Base-by-base conservation (phyloP, 345 rosid genomes). In the Brassica carinata region DNA sequence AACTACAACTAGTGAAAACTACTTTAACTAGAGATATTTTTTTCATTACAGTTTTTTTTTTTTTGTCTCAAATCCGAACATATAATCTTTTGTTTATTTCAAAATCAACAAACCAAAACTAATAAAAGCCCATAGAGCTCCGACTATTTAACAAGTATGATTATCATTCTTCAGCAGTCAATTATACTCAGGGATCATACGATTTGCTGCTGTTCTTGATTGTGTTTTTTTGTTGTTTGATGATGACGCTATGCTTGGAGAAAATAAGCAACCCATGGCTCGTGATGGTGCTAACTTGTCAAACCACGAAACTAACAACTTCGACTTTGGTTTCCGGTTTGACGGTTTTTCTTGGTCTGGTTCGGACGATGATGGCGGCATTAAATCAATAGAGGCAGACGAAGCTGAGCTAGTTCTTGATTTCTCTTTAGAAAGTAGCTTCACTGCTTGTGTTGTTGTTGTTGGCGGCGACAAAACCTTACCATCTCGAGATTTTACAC, bases 261-360 rank as follows among this genome's bases (percentile, higher is more conserved):
- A 64, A 63, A 3, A 27, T 11, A 93, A 86, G 77, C 97, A 91
- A 27, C 94, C 90, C 19, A 53, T 58, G 69, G 69, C 89, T 59
- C 13, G 67, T 3, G 91, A 88, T 15, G 90, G 89, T 19, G 88
- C 77, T 62, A 88, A 80, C 53, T 83, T 87, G 67, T 72, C 40
- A 81, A 76, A 73, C 77, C 79, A 78, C 1, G 85, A 83, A 17
- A 19, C 17, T 0, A 82, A 55, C 4, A 64, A 69, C 43, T 79
- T 68, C 9, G 38, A 63, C 15, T 70, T 77, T 30, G 79, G 72
- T 53, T 74, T 58, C 23, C 53, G 40, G 19, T 69, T 67, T 31
- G 15, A 7, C 36, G 43, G 8, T 38, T 58, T 51, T 55, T 65
- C 65, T 59, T 57, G 70, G 11, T 43, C 10, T 61, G 18, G 30